Percentiles rank a stretch among this genome's conserved stretches.
Conservation (phyloP, 1,284 basidiomycete species). For the Salmacisia buchloeana region DNA sequence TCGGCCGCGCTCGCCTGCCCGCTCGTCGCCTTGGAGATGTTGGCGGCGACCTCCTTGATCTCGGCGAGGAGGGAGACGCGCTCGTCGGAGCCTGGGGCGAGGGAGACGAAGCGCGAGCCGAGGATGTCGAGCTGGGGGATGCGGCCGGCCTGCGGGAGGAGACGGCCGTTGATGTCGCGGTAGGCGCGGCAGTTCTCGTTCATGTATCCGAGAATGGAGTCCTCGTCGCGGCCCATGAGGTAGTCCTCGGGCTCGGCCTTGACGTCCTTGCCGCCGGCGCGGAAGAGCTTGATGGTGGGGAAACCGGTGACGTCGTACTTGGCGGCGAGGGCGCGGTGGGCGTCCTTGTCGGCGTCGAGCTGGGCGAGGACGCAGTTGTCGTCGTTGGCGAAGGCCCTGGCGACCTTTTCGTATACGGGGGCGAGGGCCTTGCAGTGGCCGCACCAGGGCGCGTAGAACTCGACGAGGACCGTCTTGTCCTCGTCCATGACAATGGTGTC, state of each 20-base stretch:
- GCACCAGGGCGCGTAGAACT: slow-evolving; percentile 73
- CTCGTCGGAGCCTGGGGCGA: slow-evolving; percentile 43
- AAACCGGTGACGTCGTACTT: slow-evolving; percentile 67
- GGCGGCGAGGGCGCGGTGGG: slow-evolving; percentile 69
- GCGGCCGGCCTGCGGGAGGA: slow-evolving; percentile 76
- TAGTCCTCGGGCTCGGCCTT: slow-evolving; percentile 22
- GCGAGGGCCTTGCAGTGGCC: slow-evolving; percentile 72
- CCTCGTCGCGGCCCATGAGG: slow-evolving; percentile 61
- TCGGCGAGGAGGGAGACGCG: slow-evolving; percentile 61
- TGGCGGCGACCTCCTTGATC: slow-evolving; percentile 47
- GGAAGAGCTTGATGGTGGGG: slow-evolving; percentile 67
- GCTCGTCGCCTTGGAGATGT: slow-evolving; percentile 43
- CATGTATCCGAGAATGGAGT: slow-evolving; percentile 58
- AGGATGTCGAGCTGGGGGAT: slow-evolving; percentile 54
- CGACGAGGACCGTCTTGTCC: slow-evolving; percentile 77
- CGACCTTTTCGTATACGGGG: slow-evolving; percentile 79
- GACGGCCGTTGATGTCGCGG: slow-evolving; percentile 67
- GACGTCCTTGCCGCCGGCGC: background rate
- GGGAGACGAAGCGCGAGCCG: background rate
- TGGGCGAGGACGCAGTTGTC: slow-evolving; percentile 79
- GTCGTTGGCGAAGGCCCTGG: slow-evolving; percentile 71
- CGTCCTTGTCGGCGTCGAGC: slow-evolving; percentile 77
- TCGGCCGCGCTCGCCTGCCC: background rate
- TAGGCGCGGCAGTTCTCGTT: slow-evolving; percentile 82
- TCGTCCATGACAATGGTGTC: slow-evolving; percentile 68